Conservation (phyloP, 257 asterid genomes). For the Handroanthus guayacan region DNA sequence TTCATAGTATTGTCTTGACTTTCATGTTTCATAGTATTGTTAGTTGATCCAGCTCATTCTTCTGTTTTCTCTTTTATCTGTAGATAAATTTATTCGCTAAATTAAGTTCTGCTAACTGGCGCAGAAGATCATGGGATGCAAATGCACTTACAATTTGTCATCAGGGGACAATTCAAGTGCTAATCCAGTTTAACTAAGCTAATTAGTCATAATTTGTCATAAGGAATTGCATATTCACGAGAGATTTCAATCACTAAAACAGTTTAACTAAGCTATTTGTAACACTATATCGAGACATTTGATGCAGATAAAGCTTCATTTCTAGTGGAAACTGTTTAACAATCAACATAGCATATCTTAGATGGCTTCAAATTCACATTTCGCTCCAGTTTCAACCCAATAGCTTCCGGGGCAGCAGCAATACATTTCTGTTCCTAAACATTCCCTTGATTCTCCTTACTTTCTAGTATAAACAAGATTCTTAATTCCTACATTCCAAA, state of each 20-base stretch:
- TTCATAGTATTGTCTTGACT: too few species aligned
- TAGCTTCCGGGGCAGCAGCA: background rate
- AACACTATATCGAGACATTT: background rate
- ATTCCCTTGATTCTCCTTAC: slow-evolving; percentile 10
- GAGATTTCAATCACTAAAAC: slow-evolving; percentile 19
- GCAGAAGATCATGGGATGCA: slow-evolving; percentile 8
- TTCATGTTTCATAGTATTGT: too few species aligned
- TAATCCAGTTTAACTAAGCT: too few species aligned
- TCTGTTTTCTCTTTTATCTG: too few species aligned
- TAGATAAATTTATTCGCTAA: background rate
- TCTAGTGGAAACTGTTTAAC: background rate
- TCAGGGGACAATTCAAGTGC: background rate
- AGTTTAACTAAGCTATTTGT: slow-evolving; percentile 1
- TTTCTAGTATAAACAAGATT: background rate
- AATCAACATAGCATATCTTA: background rate
- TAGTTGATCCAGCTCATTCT: too few species aligned
- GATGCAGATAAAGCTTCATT: background rate
- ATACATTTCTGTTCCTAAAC: background rate
- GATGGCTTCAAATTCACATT: background rate
- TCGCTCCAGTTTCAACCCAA: background rate
- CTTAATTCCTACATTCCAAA: background rate
- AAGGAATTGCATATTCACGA: background rate
- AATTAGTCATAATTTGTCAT: background rate
- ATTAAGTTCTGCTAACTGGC: background rate
- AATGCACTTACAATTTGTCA: slow-evolving; percentile 4